Conservation (phyloP, 495 filamentous ascomycete species). For the Copromyces sp. region DNA sequence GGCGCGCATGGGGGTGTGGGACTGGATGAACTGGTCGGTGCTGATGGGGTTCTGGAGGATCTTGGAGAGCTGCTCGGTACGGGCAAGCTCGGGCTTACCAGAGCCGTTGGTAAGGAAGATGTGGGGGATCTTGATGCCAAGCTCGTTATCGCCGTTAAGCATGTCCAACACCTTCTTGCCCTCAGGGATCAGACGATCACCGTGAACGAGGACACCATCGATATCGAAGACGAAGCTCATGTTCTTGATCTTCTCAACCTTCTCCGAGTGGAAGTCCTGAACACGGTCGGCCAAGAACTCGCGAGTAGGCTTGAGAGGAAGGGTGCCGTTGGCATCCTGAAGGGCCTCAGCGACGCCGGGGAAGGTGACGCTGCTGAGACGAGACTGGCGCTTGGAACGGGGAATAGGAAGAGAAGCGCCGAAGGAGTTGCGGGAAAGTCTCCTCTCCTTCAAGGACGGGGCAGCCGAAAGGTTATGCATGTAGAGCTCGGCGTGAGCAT, state of each 20-base stretch:
- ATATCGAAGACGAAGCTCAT: conserved; percentile 62
- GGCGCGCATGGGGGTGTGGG: conserved; percentile 58
- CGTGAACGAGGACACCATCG: conserved; percentile 56
- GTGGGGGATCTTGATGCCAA: conserved; percentile 61
- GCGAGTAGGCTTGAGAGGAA: conserved; percentile 43
- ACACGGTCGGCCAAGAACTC: conserved; percentile 64
- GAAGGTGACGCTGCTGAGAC: conserved; percentile 45
- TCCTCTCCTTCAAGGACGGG: conserved; percentile 56
- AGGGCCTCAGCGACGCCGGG: conserved; percentile 29
- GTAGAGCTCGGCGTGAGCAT: conserved; percentile 56
- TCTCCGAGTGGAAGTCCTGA: conserved; percentile 60
- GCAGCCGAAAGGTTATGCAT: conserved; percentile 64
- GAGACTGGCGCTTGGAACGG: conserved; percentile 56
- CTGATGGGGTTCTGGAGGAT: conserved; percentile 48
- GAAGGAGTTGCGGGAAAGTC: conserved; percentile 70
- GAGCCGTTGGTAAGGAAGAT: conserved; percentile 62
- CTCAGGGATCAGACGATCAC: conserved; percentile 53
- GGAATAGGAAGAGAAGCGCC: conserved; percentile 69
- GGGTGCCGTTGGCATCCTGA: conserved; percentile 33
- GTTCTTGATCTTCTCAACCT: conserved; percentile 54
- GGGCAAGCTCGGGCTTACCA: conserved; percentile 49
- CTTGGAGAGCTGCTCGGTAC: conserved; percentile 46
- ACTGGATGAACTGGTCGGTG: conserved; percentile 59
- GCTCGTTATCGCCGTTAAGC: conserved; percentile 56
- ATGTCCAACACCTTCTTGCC: conserved; percentile 49